Conservation (phyloP, 2,329 filamentous ascomycete genomes). For the Aspergillus hiratsukae region DNA sequence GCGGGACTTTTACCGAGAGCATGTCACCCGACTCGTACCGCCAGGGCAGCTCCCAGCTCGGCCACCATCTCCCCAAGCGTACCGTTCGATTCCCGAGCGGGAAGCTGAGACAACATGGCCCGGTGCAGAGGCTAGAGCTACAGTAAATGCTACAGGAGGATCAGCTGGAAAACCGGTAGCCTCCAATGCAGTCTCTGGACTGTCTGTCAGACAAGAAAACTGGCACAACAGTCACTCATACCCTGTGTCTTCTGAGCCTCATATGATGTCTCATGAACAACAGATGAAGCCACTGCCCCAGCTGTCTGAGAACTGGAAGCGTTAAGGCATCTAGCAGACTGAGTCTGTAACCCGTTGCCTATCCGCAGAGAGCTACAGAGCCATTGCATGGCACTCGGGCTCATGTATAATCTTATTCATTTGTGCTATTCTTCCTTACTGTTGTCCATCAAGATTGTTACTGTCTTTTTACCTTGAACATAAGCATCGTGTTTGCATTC, state of each 20-base stretch:
- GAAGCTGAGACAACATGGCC: conserved; percentile 10
- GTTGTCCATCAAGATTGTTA: neutral
- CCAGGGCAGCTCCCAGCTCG: conserved; percentile 25
- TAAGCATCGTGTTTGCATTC: neutral
- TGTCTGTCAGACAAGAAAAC: neutral
- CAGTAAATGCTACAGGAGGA: neutral
- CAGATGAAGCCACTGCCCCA: conserved; percentile 13
- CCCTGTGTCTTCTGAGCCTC: neutral
- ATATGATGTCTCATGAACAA: conserved; percentile 6
- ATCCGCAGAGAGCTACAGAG: neutral
- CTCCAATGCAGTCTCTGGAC: neutral
- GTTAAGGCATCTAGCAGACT: neutral
- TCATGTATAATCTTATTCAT: neutral
- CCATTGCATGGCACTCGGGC: neutral
- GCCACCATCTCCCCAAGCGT: conserved; percentile 26
- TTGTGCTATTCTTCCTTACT: neutral
- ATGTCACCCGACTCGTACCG: conserved; percentile 23
- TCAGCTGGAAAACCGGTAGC: neutral
- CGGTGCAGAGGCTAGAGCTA: conserved; percentile 2
- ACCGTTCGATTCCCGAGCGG: conserved; percentile 8
- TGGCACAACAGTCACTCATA: neutral
- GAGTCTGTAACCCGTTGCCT: neutral
- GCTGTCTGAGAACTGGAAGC: conserved; percentile 15
- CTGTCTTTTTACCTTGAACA: neutral
- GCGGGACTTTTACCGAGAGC: conserved; percentile 38